phyloP scores from a whole-genome alignment of 2,329 filamentous ascomycete genomes.

The Pestalotiopsis sp. region DNA sequence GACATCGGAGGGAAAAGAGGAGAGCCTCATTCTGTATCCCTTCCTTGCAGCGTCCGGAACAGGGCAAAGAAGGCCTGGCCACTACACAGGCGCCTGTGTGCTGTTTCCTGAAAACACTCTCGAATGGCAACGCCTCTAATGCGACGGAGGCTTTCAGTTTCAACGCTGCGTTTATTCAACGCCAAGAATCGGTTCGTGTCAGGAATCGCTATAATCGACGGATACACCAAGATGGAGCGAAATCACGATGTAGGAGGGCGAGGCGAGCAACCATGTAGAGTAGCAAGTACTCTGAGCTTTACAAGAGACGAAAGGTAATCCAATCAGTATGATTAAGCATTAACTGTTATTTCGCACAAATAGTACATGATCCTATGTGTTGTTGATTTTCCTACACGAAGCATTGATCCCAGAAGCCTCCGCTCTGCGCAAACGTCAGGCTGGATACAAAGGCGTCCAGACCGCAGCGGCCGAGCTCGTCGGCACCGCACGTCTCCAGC shows the following conservation, averaged over 20 bases:
- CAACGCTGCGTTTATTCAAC: too few relatives aligned
- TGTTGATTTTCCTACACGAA: constrained; percentile 33
- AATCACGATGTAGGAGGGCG: not conserved
- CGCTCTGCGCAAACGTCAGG: constrained; percentile 70
- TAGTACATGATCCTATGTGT: not conserved
- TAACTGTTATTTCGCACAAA: not conserved
- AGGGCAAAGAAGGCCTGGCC: not conserved
- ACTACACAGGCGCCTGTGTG: not conserved
- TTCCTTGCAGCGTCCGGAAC: not conserved
- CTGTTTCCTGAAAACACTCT: not conserved
- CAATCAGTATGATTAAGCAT: not conserved
- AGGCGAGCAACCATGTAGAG: not conserved
- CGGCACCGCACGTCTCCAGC: constrained; percentile 69
- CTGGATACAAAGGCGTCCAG: constrained; percentile 73
- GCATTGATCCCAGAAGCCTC: constrained; percentile 76
- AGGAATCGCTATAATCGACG: not conserved
- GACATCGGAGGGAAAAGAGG: too few relatives aligned
- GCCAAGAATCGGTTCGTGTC: not conserved
- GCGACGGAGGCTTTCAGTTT: too few relatives aligned
- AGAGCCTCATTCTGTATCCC: not conserved
- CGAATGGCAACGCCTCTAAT: too few relatives aligned
- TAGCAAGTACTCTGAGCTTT: not conserved
- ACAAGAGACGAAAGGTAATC: not conserved
- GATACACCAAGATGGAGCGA: not conserved
- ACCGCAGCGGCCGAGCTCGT: constrained; percentile 71